Evolutionary conservation across 2,329 filamentous ascomycete species (phyloP).

Genomic region (Epichloe aotearoae): DNA sequence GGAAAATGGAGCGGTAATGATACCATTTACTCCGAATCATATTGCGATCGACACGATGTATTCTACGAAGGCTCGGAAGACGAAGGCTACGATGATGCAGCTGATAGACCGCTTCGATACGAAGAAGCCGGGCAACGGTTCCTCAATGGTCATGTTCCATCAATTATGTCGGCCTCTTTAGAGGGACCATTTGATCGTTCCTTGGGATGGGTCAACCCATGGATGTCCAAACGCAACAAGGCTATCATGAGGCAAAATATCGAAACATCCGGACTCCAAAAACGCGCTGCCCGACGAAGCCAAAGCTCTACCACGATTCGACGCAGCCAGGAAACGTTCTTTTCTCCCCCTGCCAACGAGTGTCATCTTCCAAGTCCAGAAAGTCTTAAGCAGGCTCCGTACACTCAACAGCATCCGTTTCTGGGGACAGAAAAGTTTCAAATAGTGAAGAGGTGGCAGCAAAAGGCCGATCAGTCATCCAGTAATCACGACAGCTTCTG

Average conservation of each 20-base stretch:
- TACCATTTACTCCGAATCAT: constrained; percentile 33
- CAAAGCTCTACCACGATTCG: constrained; percentile 5
- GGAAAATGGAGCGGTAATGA: constrained; percentile 16
- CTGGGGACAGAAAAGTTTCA: constrained; percentile 19
- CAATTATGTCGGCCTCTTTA: constrained; percentile 47
- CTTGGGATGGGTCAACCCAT: constrained; percentile 21
- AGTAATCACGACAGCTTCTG: constrained; percentile 10
- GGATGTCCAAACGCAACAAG: constrained; percentile 10
- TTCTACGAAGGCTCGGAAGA: constrained; percentile 45
- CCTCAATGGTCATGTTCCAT: constrained; percentile 39
- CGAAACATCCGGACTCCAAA: not conserved
- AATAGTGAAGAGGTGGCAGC: constrained; percentile 21
- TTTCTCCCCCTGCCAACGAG: constrained; percentile 11
- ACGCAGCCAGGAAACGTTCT: constrained; percentile 1
- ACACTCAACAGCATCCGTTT: constrained; percentile 15
- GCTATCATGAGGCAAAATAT: not conserved
- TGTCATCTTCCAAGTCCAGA: constrained; percentile 30
- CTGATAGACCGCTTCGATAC: constrained; percentile 37
- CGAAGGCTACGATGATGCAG: constrained; percentile 34
- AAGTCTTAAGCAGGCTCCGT: constrained; percentile 23
- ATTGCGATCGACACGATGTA: constrained; percentile 29
- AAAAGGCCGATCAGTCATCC: constrained; percentile 6
- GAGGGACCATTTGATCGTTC: constrained; percentile 44
- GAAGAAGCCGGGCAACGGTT: constrained; percentile 47
- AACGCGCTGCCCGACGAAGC: not conserved